phyloP scores from a whole-genome alignment of 2,329 filamentous ascomycete species.

The Fusarium papillatum region DNA sequence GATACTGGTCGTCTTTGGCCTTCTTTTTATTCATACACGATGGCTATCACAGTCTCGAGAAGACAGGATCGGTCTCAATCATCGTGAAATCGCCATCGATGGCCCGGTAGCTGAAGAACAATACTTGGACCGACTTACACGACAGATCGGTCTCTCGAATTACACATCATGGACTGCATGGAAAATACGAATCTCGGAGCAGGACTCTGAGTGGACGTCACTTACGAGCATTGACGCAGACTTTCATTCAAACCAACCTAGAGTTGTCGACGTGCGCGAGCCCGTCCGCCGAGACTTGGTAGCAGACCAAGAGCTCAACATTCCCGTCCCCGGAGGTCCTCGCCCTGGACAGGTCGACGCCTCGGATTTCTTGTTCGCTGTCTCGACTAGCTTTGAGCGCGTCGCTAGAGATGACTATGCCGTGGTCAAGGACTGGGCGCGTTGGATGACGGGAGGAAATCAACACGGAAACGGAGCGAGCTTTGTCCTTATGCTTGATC shows the following conservation, averaged over 20 bases:
- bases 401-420: conserved; percentile 54
- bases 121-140: conserved; percentile 47
- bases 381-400: conserved; percentile 58
- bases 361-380: conserved; percentile 57
- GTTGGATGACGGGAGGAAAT: conserved; percentile 60
- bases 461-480: conserved; percentile 58
- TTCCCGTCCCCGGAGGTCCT: conserved; percentile 50
- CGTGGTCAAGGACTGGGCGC: conserved; percentile 57
- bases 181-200: conserved; percentile 47
- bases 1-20: conserved; percentile 41
- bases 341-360: conserved; percentile 52
- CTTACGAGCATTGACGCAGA: conserved; percentile 47
- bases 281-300: conserved; percentile 44
- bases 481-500: conserved; percentile 57
- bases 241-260: conserved; percentile 48
- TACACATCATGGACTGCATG: conserved; percentile 51
- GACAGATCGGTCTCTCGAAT: conserved; percentile 46
- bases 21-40: conserved; percentile 42
- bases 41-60: conserved; percentile 23
- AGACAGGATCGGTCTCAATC: background rate
- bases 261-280: conserved; percentile 42
- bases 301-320: conserved; percentile 46
- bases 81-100: conserved; percentile 30
- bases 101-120: conserved; percentile 47
- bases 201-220: conserved; percentile 43